Evolutionary conservation across 2,329 filamentous ascomycete species (phyloP).

Genomic region (Phaeosphaeriaceae sp.): DNA sequence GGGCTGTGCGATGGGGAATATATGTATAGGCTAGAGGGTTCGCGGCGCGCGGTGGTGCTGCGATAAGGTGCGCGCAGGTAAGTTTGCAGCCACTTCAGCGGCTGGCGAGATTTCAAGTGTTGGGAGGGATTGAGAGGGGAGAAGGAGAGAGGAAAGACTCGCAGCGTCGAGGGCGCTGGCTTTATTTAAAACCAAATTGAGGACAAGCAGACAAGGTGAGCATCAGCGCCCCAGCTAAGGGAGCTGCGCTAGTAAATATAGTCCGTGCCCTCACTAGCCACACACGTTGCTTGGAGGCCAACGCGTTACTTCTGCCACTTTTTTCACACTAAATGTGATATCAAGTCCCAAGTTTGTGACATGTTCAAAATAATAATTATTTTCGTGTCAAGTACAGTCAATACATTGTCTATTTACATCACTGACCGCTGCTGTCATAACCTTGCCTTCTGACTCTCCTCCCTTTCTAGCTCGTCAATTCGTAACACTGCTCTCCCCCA

Average conservation of each 20-base stretch:
- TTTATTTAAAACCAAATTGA: constrained; percentile 23
- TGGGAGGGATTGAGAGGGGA: background rate
- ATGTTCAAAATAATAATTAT: no score
- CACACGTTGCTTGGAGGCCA: no score
- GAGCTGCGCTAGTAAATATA: constrained; percentile 25
- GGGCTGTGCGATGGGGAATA: constrained; percentile 7
- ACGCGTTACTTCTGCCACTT: no score
- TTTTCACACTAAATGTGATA: no score
- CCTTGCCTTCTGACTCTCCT: constrained; percentile 8
- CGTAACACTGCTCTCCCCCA: constrained; percentile 65
- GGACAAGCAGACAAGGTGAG: constrained; percentile 16
- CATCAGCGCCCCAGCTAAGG: constrained; percentile 15
- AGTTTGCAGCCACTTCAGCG: background rate
- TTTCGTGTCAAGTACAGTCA: no score
- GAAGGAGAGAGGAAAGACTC: constrained; percentile 3
- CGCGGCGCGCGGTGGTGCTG: constrained; percentile 12
- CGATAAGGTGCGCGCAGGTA: constrained; percentile 2
- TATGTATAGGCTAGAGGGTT: constrained; percentile 8
- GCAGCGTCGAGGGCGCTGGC: constrained; percentile 20
- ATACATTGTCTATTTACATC: background rate
- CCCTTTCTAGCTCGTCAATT: constrained; percentile 39
- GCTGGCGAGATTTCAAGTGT: background rate
- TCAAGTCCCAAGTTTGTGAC: no score
- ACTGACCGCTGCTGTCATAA: constrained; percentile 4
- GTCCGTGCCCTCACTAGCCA: constrained; percentile 14